Percentiles rank a stretch among this genome's conserved stretches.
phyloP scores from a whole-genome alignment of 768 basidiomycete species.

The Lactarius hatsudake region DNA sequence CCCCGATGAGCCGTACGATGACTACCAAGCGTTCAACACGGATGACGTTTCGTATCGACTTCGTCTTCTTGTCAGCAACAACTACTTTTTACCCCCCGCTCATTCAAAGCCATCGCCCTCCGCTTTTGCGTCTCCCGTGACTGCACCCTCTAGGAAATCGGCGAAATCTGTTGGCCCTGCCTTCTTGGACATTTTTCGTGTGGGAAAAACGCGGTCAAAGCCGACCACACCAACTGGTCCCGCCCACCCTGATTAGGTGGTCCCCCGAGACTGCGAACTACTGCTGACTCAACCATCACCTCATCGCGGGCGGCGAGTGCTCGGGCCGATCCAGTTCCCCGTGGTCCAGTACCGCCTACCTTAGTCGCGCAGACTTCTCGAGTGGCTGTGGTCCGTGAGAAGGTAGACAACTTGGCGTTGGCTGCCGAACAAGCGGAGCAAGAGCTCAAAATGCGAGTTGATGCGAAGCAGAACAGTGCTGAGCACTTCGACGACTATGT shows the following conservation, averaged over 20 bases:
- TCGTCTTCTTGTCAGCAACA: constrained; percentile 80
- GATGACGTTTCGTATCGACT: constrained; percentile 87
- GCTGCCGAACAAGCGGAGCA: constrained; percentile 77
- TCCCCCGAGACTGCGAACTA: constrained; percentile 28
- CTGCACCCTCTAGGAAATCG: constrained; percentile 44
- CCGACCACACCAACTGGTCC: constrained; percentile 46
- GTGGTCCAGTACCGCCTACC: constrained; percentile 27
- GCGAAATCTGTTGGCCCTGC: constrained; percentile 45
- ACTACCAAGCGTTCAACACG: constrained; percentile 38
- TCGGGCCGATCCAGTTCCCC: constrained; percentile 26
- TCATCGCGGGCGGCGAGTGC: constrained; percentile 24
- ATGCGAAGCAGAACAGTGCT: constrained; percentile 44
- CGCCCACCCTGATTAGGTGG: constrained; percentile 39
- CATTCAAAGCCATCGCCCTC: constrained; percentile 76
- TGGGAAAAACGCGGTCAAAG: constrained; percentile 65
- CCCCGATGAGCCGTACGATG: constrained; percentile 30
- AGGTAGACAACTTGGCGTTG: constrained; percentile 63
- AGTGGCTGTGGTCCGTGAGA: constrained; percentile 83
- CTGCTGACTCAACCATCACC: constrained; percentile 27
- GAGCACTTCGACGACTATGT: constrained; percentile 56
- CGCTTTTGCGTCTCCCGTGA: constrained; percentile 49
- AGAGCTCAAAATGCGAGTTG: constrained; percentile 58
- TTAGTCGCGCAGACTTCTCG: constrained; percentile 30
- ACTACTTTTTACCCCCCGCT: constrained; percentile 84
- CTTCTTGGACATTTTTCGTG: constrained; percentile 71